Evolutionary conservation across 371 early-diverging fungal genomes (phyloP), one percentile per base, ranked within the genome.

Genomic region (Circinella minor): DNA sequence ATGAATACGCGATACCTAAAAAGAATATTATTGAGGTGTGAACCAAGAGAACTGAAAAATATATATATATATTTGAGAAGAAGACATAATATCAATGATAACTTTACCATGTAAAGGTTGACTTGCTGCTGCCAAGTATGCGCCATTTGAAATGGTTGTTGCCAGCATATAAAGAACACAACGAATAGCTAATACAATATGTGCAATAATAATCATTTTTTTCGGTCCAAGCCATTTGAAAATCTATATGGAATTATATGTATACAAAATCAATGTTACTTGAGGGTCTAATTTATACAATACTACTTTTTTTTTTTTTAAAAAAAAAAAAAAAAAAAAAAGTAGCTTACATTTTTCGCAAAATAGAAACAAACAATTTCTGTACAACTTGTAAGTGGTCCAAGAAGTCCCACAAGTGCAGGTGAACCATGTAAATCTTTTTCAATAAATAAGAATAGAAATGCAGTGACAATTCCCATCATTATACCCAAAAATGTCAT

Each of bases 321-420:
- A 62, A 51, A 18, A 51, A 46, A 17, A 34, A 47, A 34, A 27
- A 43, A 34, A 1, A 4, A 34, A 57, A 65, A 55, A 47, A 9
- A 48, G 15, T 13, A n/a, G 3, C 37, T 66, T 73, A 74, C 80
- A 63, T 78, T 59, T 54, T 79, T 78, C 11, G 77, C 77, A 60
- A 74, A 81, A 47, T 66, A 81, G 66, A 81, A 81, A 8, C 70
- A 74, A 20, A 77, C 59, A 34, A 81, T 36, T 65, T 81, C 81
- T 1, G 76, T 72, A 51, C 71, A 66, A 51, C 81, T 77, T 43
- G 78, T 76, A 11, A 81, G 55, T 4, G 81, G 81, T 11, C 81
- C 81, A 36, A 81, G 71, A 14, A 75, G 57, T 1, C 78, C 81
- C 1, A 76, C 61, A 67, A 77, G 65, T 2, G 73, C 65, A 9